Percentiles rank a stretch among this genome's conserved stretches.
Conservation (phyloP, 2,329 filamentous ascomycete genomes). For the Pseudocercospora cruenta region DNA sequence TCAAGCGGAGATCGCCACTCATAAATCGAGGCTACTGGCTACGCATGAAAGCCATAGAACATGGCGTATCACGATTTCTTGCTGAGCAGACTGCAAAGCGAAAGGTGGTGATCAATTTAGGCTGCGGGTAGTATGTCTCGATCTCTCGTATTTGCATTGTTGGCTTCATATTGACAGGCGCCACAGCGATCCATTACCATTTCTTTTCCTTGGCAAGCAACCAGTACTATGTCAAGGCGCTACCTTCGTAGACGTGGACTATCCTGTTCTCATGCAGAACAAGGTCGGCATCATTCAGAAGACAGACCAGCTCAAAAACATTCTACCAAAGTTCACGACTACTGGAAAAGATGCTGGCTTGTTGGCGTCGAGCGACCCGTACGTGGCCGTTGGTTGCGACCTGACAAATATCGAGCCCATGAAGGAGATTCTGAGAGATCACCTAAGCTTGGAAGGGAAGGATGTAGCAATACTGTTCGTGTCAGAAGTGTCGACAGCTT, state of each 20-base stretch:
- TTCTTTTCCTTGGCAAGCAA: slow-evolving; percentile 75
- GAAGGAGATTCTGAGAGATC: slow-evolving; percentile 59
- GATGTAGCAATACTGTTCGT: slow-evolving; percentile 70
- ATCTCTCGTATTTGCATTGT: neutral
- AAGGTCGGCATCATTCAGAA: slow-evolving; percentile 71
- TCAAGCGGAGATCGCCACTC: slow-evolving; percentile 78
- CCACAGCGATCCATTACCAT: slow-evolving; percentile 80
- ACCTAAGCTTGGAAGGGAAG: slow-evolving; percentile 62
- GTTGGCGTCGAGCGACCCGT: slow-evolving; percentile 68
- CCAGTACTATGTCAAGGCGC: slow-evolving; percentile 59
- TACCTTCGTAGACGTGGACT: slow-evolving; percentile 84
- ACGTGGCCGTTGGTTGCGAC: slow-evolving; percentile 81
- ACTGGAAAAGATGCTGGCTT: slow-evolving; percentile 50
- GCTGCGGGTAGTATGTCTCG: slow-evolving; percentile 78
- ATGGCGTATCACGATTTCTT: slow-evolving; percentile 75
- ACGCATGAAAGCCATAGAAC: slow-evolving; percentile 79
- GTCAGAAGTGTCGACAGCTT: slow-evolving; percentile 88
- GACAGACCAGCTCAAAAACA: slow-evolving; percentile 62
- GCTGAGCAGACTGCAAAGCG: slow-evolving; percentile 56
- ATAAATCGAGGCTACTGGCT: slow-evolving; percentile 92
- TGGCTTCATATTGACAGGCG: slow-evolving; percentile 15
- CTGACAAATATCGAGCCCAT: slow-evolving; percentile 69
- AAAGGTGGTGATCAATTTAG: slow-evolving; percentile 81
- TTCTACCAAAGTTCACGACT: slow-evolving; percentile 45
- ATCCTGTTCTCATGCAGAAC: slow-evolving; percentile 74